A percentile compares a stretch with the other conserved stretches of the same genome.
phyloP scores from a whole-genome alignment of 1,139 yeast species.

The Lodderomyces orthopsilosis region DNA sequence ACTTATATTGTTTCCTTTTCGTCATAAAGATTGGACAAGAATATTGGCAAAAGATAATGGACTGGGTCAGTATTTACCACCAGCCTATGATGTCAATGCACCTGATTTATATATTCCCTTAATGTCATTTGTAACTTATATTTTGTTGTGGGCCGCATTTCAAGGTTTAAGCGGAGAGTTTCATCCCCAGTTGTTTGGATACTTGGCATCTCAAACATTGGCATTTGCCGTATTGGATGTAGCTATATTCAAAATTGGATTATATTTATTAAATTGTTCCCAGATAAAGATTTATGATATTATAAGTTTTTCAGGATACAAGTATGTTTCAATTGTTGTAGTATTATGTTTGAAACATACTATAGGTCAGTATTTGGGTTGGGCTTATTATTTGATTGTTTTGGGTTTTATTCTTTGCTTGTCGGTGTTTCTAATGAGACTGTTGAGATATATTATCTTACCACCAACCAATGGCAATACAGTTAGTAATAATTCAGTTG shows the following conservation, averaged over 20 bases:
- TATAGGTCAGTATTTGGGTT: conserved; percentile 28
- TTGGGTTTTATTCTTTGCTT: conserved; percentile 47
- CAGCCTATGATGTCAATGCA: conserved; percentile 82
- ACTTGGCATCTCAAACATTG: conserved; percentile 84
- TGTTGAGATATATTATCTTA: conserved; percentile 73
- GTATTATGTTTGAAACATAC: conserved; percentile 50
- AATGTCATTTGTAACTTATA: conserved; percentile 89
- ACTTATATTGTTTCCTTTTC: conserved; percentile 81
- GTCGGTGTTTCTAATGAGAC: conserved; percentile 76
- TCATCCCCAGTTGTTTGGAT: conserved; percentile 90
- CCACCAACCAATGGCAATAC: conserved; percentile 21
- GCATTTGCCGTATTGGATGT: conserved; percentile 79
- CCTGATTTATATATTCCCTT: conserved; percentile 96
- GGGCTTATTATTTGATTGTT: conserved; percentile 41
- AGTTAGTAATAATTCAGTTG: conserved; percentile 23
- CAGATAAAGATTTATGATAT: conserved; percentile 72
- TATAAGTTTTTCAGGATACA: conserved; percentile 89
- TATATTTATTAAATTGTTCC: conserved; percentile 48
- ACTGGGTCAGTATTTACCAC: conserved; percentile 59
- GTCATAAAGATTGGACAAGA: conserved; percentile 76
- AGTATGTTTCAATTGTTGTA: conserved; percentile 75
- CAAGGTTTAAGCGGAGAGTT: conserved; percentile 88
- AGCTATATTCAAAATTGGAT: conserved; percentile 41
- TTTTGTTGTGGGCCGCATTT: conserved; percentile 77
- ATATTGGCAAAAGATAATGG: conserved; percentile 44